Conservation (phyloP, 768 basidiomycete species). For the Flagelloscypha sp. region DNA sequence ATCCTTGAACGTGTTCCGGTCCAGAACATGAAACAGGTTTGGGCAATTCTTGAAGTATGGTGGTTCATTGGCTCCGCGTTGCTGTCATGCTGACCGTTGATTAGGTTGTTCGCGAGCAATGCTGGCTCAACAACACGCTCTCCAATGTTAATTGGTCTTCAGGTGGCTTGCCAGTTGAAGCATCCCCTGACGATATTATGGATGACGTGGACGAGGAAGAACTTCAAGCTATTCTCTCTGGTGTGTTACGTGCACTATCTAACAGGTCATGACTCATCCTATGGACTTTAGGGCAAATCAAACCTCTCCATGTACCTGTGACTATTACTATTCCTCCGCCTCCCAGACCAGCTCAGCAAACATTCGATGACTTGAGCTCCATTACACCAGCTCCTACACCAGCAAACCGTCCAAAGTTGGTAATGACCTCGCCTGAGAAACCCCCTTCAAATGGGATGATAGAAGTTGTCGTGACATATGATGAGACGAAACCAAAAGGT, state of each 20-base stretch:
- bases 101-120: slow-evolving; percentile 73
- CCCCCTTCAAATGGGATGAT: slow-evolving; percentile 58
- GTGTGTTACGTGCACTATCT: slow-evolving; percentile 27
- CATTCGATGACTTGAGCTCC: slow-evolving; percentile 26
- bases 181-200: slow-evolving; percentile 20
- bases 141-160: slow-evolving; percentile 53
- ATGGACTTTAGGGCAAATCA: slow-evolving; percentile 34
- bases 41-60: slow-evolving; percentile 64
- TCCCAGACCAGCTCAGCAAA: slow-evolving; percentile 26
- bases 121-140: slow-evolving; percentile 76
- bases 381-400: slow-evolving; percentile 26
- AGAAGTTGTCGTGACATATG: slow-evolving; percentile 55
- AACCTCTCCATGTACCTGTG: slow-evolving; percentile 61
- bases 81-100: slow-evolving; percentile 1
- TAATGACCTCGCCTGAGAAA: slow-evolving; percentile 60
- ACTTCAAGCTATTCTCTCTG: slow-evolving; percentile 56
- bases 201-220: slow-evolving; percentile 42
- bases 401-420: slow-evolving; percentile 42
- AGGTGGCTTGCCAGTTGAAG: slow-evolving; percentile 32
- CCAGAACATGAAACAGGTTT: slow-evolving; percentile 62
- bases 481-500: slow-evolving; percentile 46
- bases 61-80: slow-evolving; percentile 3
- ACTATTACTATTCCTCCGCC: slow-evolving; percentile 60
- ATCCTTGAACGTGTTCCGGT: slow-evolving; percentile 64
- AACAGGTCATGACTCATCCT: background rate